Percentiles rank a stretch among this genome's conserved stretches.
Conservation (phyloP, 768 basidiomycete genomes). For the Russula sp. region DNA sequence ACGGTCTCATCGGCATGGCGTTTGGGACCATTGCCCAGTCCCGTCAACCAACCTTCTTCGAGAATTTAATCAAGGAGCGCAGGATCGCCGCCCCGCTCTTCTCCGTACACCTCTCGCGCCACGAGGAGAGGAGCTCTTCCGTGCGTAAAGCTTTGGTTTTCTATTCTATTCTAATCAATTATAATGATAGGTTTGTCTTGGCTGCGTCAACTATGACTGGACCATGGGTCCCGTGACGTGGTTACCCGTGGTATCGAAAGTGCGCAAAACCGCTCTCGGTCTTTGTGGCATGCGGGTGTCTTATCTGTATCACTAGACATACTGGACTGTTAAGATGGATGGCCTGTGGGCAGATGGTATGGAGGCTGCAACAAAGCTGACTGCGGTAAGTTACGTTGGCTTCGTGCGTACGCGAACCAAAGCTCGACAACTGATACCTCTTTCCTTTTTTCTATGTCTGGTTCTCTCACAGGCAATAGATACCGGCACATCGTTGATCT, state of each 20-base stretch:
- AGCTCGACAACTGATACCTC: background rate
- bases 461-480: constrained; percentile 52
- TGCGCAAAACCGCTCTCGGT: constrained; percentile 18
- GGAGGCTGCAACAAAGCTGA: constrained; percentile 31
- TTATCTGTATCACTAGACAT: constrained; percentile 43
- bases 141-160: constrained; percentile 31
- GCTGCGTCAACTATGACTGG: constrained; percentile 43
- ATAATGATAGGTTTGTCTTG: constrained; percentile 41
- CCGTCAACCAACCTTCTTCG: constrained; percentile 55
- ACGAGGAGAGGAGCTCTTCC: constrained; percentile 46
- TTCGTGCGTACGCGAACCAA: background rate
- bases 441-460: background rate
- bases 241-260: constrained; percentile 41
- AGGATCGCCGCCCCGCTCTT: constrained; percentile 50
- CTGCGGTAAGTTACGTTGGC: constrained; percentile 38
- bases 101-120: constrained; percentile 54
- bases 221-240: constrained; percentile 40
- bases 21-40: constrained; percentile 54
- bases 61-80: constrained; percentile 50
- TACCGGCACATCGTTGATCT: constrained; percentile 65
- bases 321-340: constrained; percentile 56
- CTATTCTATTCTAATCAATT: too few species aligned
- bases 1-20: constrained; percentile 60
- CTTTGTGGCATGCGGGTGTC: background rate
- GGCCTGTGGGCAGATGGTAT: constrained; percentile 41